phyloP scores from a whole-genome alignment of 441 rosid species.

The Syzygium syzygioides region DNA sequence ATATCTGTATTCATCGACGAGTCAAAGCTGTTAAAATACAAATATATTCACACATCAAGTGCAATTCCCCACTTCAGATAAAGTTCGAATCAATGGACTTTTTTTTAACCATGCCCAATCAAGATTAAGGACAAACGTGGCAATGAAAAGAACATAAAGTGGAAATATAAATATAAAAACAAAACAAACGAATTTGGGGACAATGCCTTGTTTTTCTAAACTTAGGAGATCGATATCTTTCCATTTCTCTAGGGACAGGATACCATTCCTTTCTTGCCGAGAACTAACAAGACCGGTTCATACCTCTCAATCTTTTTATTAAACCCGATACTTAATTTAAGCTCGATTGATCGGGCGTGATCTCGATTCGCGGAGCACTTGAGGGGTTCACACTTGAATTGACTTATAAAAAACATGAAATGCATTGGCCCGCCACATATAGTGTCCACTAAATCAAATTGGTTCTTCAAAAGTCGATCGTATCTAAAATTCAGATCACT shows the following conservation, averaged over 20 bases:
- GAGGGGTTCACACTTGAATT: background rate
- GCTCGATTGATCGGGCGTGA: background rate
- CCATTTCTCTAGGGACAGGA: background rate
- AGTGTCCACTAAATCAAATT: background rate
- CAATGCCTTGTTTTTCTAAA: background rate
- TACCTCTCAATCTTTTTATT: background rate
- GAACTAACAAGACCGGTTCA: background rate
- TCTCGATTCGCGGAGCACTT: rapidly evolving
- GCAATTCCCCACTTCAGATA: background rate
- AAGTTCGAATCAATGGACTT: background rate
- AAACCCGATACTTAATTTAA: background rate
- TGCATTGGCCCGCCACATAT: too few relatives aligned
- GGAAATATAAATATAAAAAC: background rate
- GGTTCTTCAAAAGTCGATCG: background rate
- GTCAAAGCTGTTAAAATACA: background rate
- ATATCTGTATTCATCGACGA: background rate
- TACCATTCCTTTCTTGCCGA: background rate
- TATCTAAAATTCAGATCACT: background rate
- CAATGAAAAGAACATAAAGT: background rate
- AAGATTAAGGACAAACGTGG: background rate
- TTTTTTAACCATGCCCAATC: background rate
- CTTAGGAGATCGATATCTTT: background rate
- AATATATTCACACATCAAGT: background rate
- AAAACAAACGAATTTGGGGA: background rate
- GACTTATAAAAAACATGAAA: background rate